Evolutionary conservation across 139 green algal species (phyloP), one percentile per base, ranked within the genome.

Genomic region (Raphidocelis subcapitata): DNA sequence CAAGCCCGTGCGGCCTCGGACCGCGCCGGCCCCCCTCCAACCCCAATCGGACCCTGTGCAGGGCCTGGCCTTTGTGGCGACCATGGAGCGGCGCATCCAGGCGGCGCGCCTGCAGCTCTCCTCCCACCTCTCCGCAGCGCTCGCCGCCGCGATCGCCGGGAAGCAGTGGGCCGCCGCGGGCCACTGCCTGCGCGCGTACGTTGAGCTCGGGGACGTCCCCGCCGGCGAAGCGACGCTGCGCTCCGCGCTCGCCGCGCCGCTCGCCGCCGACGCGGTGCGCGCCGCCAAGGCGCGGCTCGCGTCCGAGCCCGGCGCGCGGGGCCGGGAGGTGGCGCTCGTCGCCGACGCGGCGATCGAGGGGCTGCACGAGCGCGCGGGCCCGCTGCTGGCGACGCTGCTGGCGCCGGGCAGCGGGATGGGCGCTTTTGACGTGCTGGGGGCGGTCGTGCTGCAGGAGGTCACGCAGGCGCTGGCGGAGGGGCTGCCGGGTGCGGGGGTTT

Each of bases 141-240:
- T 97, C 23, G 36, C 59, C 4, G 64, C 69, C 12, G 84, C 89
- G 0, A 81, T 97, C 16, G 16, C 57, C 15, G 41, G 51, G 44
- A 24, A 5, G 0, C 5, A 59, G 5, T 79, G 73, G 73, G 23
- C 63, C 54, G 74, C 79, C 14, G 65, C 76, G 47, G 76, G 79
- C 32, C 85, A 95, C 74, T 92, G 84, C 81, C 76, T 98, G 68
- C 88, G 90, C 55, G 92, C 88, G 0, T 97, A 92, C 51, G 76
- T 87, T 1, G 83, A 94, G 65, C 65, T 97, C 14, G 89, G 88
- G 5, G 70, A 89, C 44, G 18, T 79, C 2, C 71, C 36, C 18
- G 62, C 55, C 20, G 90, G 84, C 14, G 87, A 97, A 79, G 77
- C 70, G 32, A 82, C 85, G n/a, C 79, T 98, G 60, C 75, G 86